Evolutionary conservation across 192 early-diverging fungal genomes (phyloP).

Genomic region (Backusella australiensis): DNA sequence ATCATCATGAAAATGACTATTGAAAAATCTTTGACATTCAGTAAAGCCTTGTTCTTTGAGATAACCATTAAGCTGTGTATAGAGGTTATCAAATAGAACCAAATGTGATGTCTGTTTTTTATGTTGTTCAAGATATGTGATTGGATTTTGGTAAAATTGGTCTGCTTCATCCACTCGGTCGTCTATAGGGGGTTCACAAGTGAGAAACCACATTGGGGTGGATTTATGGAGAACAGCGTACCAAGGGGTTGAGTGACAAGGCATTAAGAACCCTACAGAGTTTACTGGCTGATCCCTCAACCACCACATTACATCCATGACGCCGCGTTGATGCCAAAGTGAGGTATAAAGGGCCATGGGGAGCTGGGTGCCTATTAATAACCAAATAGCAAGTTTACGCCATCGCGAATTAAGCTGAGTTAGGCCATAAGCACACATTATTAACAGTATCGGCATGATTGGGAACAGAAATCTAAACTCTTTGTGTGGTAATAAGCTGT

Average conservation of each 20-base stretch:
- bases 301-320: slow-evolving; percentile 81
- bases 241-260: slow-evolving; percentile 97
- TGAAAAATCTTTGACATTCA: slow-evolving; percentile 87
- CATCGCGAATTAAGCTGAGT: slow-evolving; percentile 7
- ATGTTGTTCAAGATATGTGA: slow-evolving; percentile 44
- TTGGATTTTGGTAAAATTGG: slow-evolving; percentile 74
- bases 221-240: slow-evolving; percentile 75
- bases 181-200: slow-evolving; percentile 87
- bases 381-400: slow-evolving; percentile 16
- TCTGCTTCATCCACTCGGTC: slow-evolving; percentile 64
- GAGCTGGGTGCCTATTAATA: slow-evolving; percentile 65
- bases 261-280: slow-evolving; percentile 81
- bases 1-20: slow-evolving; percentile 82
- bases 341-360: slow-evolving; percentile 69
- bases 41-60: slow-evolving; percentile 10
- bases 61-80: slow-evolving; percentile 5
- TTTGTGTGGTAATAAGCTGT: slow-evolving; percentile 84
- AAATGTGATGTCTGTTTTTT: slow-evolving; percentile 50
- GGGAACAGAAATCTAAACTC: slow-evolving; percentile 96
- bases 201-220: slow-evolving; percentile 78
- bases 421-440: slow-evolving; percentile 46
- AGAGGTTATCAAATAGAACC: slow-evolving; percentile 74
- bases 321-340: slow-evolving; percentile 88
- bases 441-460: slow-evolving; percentile 65
- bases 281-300: slow-evolving; percentile 50